Evolutionary conservation across 306 rosid species (phyloP).

Genomic region (Psophocarpus tetragonolobus): DNA sequence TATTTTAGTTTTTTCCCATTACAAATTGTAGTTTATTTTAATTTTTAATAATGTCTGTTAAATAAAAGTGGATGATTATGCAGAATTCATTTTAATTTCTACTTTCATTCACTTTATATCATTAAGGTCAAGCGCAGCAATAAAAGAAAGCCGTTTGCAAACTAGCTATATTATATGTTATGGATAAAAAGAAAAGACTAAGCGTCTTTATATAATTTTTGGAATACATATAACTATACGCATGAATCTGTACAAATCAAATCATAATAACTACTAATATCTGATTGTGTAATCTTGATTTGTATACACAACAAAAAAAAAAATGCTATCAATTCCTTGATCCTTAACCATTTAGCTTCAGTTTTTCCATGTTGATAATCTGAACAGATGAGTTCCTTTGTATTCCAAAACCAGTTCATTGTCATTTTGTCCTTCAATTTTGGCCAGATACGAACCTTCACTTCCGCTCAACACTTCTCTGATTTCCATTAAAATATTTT

Average conservation of each 20-base stretch:
- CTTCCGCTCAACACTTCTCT: constrained; percentile 47
- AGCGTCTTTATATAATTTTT: not conserved
- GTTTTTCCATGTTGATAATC: constrained; percentile 59
- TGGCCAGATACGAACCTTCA: constrained; percentile 42
- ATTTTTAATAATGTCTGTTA: no score
- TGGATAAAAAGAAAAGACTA: not conserved
- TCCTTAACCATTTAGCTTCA: constrained; percentile 2
- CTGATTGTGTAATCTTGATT: not conserved
- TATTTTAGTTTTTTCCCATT: no score
- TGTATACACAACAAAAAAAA: not conserved
- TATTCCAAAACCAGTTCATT: constrained; percentile 60
- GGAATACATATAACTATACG: not conserved
- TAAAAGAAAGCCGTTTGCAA: not conserved
- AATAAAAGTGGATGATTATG: no score
- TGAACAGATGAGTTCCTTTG: constrained; percentile 50
- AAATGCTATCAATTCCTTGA: not conserved
- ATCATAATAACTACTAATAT: not conserved
- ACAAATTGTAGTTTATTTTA: no score
- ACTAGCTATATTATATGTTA: not conserved
- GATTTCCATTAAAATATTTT: constrained; percentile 46
- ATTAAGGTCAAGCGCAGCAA: not conserved
- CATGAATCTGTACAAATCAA: constrained; percentile 36
- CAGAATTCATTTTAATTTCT: not conserved
- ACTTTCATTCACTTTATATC: not conserved
- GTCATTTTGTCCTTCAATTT: constrained; percentile 43